A percentile compares a stretch with the other conserved stretches of the same genome.
Conservation (phyloP, 2,329 filamentous ascomycete genomes). For the Colletotrichum musae region DNA sequence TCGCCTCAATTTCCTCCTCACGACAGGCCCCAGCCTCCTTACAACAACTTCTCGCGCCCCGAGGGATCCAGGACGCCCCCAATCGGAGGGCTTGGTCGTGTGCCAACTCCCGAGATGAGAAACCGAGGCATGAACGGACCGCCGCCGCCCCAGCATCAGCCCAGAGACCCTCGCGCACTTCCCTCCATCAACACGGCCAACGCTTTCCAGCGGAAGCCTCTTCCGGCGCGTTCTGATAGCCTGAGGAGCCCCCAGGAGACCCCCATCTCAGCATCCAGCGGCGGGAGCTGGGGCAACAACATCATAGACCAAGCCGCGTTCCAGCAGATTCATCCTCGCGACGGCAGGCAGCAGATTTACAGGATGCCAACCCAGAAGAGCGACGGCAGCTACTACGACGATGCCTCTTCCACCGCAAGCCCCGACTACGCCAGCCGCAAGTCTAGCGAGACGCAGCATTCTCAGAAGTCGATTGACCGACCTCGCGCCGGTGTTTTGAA, state of each 20-base stretch:
- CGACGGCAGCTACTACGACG: slow-evolving; percentile 69
- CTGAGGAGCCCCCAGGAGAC: slow-evolving; percentile 50
- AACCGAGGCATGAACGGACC: slow-evolving; percentile 44
- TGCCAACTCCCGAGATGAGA: slow-evolving; percentile 41
- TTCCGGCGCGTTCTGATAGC: slow-evolving; percentile 59
- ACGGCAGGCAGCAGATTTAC: slow-evolving; percentile 45
- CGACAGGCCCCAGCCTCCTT: slow-evolving; percentile 40
- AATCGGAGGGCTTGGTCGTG: slow-evolving; percentile 29
- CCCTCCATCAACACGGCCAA: slow-evolving; percentile 47
- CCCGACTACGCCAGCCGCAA: slow-evolving; percentile 83
- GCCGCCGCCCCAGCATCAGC: slow-evolving; percentile 25
- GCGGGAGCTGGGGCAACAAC: slow-evolving; percentile 56
- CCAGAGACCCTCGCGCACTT: slow-evolving; percentile 27
- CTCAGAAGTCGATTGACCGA: slow-evolving; percentile 69
- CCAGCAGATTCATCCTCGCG: slow-evolving; percentile 58
- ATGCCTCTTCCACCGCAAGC: slow-evolving; percentile 75
- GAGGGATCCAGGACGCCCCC: slow-evolving; percentile 41
- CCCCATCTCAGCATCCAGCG: slow-evolving; percentile 54
- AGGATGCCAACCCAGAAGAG: slow-evolving; percentile 53
- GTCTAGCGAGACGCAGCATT: slow-evolving; percentile 60
- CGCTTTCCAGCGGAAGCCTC: slow-evolving; percentile 65
- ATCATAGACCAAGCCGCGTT: slow-evolving; percentile 65
- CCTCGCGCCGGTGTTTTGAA: slow-evolving; percentile 86
- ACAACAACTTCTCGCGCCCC: slow-evolving; percentile 40
- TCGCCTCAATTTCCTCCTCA: slow-evolving; percentile 10